These are phyloP conservation scores for Nicotiana sylvestris DNA, from an alignment of 257 asterid species.

Conservation along the genomic window DNA sequence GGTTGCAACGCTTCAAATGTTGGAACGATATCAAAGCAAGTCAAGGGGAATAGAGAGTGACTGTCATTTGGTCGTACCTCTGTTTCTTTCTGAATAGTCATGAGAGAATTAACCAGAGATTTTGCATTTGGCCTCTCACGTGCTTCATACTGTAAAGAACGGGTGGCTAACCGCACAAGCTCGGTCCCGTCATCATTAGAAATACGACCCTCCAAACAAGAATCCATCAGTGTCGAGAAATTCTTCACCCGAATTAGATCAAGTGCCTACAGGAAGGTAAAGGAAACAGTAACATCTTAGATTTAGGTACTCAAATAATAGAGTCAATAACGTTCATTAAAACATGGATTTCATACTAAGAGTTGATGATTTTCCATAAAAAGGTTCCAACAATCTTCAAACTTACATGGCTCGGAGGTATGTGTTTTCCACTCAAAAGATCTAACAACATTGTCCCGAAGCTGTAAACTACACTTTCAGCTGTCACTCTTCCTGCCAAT, in stretches of 20 bases:
- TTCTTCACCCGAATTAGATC: constrained; percentile 84
- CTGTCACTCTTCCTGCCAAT: constrained; percentile 46
- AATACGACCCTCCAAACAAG: constrained; percentile 88
- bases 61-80: constrained; percentile 36
- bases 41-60: neutral
- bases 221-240: constrained; percentile 73
- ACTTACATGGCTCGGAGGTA: constrained; percentile 57
- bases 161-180: constrained; percentile 74
- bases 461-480: constrained; percentile 51
- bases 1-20: neutral
- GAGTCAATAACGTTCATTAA: neutral
- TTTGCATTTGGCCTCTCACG: constrained; percentile 91
- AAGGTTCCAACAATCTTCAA: neutral
- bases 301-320: neutral
- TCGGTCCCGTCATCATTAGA: constrained; percentile 88
- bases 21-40: constrained; percentile 2
- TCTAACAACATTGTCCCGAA: constrained; percentile 53
- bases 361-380: neutral
- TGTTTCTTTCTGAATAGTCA: constrained; percentile 67
- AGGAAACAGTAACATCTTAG: neutral
- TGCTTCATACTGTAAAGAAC: constrained; percentile 84
- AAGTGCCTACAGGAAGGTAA: constrained; percentile 55
- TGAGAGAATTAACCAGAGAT: constrained; percentile 60
- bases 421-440: constrained; percentile 55
- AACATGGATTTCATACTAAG: neutral